A percentile compares a stretch with the other conserved stretches of the same genome.
These are phyloP conservation scores for Actinidia chinensis DNA, from an alignment of 179 eudicot species.

Conservation along the genomic window DNA sequence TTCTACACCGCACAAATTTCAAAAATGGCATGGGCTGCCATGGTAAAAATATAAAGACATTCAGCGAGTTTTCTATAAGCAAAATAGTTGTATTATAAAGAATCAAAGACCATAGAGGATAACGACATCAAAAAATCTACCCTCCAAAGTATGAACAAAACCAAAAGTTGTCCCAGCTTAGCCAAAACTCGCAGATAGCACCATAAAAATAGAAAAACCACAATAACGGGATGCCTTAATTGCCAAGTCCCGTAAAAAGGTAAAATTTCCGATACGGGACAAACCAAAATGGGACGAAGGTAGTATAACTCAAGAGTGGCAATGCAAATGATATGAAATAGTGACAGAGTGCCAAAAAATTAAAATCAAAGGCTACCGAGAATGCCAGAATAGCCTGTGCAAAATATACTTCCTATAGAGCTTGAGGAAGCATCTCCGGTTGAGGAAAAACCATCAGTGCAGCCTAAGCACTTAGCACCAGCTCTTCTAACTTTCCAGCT, in stretches of 20 bases:
- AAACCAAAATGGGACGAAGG: no score
- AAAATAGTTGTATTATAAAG: no score
- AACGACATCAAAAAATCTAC: no score
- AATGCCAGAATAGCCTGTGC: not conserved
- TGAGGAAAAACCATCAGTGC: slow-evolving; percentile 93
- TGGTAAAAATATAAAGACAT: no score
- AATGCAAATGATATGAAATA: not conserved
- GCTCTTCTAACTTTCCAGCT: slow-evolving; percentile 99
- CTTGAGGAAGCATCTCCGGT: slow-evolving; percentile 92
- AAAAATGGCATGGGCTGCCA: no score
- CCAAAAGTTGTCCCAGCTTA: not conserved
- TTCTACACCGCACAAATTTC: no score
- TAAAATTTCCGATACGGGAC: no score
- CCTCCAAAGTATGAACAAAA: not conserved
- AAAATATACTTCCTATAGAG: slow-evolving; percentile 69
- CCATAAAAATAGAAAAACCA: not conserved
- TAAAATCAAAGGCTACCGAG: not conserved
- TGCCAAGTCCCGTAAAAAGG: no score
- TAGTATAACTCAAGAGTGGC: not conserved
- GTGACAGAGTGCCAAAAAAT: not conserved
- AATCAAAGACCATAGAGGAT: no score
- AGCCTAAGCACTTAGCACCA: slow-evolving; percentile 92
- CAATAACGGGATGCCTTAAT: not conserved
- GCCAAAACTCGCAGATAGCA: not conserved
- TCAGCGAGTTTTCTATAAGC: no score